Percentiles rank a stretch among this genome's conserved stretches.
Conservation (phyloP, 2,329 filamentous ascomycete genomes). For the Alternaria brassicicola region DNA sequence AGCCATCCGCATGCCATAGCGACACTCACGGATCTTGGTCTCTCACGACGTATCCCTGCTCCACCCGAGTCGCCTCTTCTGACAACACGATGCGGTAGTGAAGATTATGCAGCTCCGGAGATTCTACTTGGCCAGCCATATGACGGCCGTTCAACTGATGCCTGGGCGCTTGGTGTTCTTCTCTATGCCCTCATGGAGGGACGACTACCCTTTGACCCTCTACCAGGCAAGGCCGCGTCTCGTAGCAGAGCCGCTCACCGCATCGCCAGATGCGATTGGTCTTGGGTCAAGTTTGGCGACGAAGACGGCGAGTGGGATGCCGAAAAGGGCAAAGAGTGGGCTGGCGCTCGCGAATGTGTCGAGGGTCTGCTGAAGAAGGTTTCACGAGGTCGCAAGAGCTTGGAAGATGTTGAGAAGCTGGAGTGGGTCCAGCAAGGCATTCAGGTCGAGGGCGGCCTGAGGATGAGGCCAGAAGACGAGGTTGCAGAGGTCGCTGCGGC, state of each 20-base stretch:
- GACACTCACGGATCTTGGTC: slow-evolving; percentile 88
- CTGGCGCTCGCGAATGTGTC: slow-evolving; percentile 79
- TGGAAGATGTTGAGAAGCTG: slow-evolving; percentile 73
- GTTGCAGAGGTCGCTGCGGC: slow-evolving; percentile 22
- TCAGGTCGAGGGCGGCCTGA: slow-evolving; percentile 64
- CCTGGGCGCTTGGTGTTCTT: slow-evolving; percentile 92
- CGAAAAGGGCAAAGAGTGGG: slow-evolving; percentile 67
- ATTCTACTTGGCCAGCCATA: slow-evolving; percentile 95
- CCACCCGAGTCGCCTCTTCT: slow-evolving; percentile 80
- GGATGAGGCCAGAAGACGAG: slow-evolving; percentile 59
- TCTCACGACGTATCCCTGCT: slow-evolving; percentile 79
- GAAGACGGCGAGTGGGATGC: slow-evolving; percentile 86
- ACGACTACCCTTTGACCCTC: slow-evolving; percentile 89
- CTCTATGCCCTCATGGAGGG: slow-evolving; percentile 93
- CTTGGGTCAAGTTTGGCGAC: slow-evolving; percentile 85
- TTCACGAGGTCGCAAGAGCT: slow-evolving; percentile 72
- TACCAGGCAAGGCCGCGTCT: slow-evolving; percentile 78
- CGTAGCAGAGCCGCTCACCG: slow-evolving; percentile 82
- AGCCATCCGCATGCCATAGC: slow-evolving; percentile 81
- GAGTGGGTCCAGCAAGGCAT: slow-evolving; percentile 82
- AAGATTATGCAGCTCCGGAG: slow-evolving; percentile 96
- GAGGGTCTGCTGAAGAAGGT: slow-evolving; percentile 85
- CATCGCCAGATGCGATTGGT: slow-evolving; percentile 96
- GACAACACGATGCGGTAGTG: slow-evolving; percentile 92
- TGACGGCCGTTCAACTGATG: slow-evolving; percentile 88